Base-by-base conservation (phyloP, 805 yeast genomes). In the Wickerhamomyces subpelliculosus region DNA sequence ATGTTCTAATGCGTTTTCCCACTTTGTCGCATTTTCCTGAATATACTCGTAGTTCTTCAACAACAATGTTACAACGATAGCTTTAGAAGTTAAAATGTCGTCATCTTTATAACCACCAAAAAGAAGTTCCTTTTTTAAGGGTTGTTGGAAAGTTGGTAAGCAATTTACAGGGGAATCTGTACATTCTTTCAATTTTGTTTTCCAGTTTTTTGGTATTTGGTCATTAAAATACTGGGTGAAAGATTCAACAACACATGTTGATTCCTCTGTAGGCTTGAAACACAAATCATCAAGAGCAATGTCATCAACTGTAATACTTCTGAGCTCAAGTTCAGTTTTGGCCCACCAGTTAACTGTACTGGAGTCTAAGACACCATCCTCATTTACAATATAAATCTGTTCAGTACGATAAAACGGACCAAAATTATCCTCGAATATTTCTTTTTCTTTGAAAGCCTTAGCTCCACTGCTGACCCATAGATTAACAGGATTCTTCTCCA, bases 381-480 rank as follows among this genome's bases (percentile, higher is more conserved):
- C 76, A 48, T 80, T 80, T 3, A 80, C 75, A 7, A 90, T 65
- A 46, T 85, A 84, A 0, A 86, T 62, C 60, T 90, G 97, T 51
- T 87, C 90, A 5, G 86, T 76, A 49, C 97, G 70, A 62, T 83
- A 93, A 65, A 93, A 90, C 27, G 94, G 95, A 1, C 97, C 96
- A 60, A 90, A 90, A 43, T 78, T 75, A 17, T 72, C 70, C 55
- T 93, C 96, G 55, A 78, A 90, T 48, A 67, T 78, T 38, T 68
- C 63, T 50, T 80, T 79, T 50, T 90, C 81, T 30, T 72, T 62
- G 38, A 69, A 80, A 11, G 88, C 87, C 4, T 74, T 77, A 9
- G 93, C 83, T 17, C 64, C 53, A 3, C 89, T 79, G 47, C 93
- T 81, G 0, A 93, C 97, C 98, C 98, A 90, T 23, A 90, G 64